Conservation (phyloP, 352 stramenopile genomes). For the Globisporangium paroecandrum region DNA sequence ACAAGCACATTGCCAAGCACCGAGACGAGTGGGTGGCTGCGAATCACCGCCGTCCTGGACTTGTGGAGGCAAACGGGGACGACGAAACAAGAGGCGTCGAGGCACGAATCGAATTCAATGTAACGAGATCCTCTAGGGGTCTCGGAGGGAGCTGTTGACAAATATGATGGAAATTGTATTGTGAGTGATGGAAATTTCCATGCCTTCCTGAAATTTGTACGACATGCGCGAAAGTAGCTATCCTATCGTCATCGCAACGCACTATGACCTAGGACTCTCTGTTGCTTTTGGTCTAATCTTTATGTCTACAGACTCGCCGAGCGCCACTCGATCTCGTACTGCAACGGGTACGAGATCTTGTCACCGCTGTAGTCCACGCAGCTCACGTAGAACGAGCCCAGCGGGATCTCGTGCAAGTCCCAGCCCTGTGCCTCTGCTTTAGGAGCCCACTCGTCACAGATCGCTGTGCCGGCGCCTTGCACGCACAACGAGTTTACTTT, state of each 20-base stretch:
- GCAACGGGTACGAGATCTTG: not conserved
- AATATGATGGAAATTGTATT: not conserved
- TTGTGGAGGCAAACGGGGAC: not conserved
- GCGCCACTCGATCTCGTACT: not conserved
- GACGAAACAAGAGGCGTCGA: not conserved
- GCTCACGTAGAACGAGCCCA: not conserved
- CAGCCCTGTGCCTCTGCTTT: not conserved
- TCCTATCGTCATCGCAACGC: too few species aligned
- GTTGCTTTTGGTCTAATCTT: not conserved
- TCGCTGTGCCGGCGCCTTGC: not conserved
- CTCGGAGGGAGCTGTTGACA: not conserved
- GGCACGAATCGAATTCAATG: not conserved
- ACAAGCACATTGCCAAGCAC: slow-evolving; percentile 1
- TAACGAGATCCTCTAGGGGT: not conserved
- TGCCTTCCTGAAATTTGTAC: too few species aligned
- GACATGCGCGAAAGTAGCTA: too few species aligned
- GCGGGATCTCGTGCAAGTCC: not conserved
- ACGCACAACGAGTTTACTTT: not conserved
- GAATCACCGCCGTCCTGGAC: not conserved
- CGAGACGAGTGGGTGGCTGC: not conserved
- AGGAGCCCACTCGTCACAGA: not conserved
- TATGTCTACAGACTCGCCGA: not conserved
- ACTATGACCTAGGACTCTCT: not conserved
- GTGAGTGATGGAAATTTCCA: not conserved
- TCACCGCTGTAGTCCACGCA: not conserved